Percentiles rank a stretch among this genome's conserved stretches.
These are phyloP conservation scores for Avena insularis DNA, from an alignment of 176 grass and related monocot species.

Conservation along the genomic window DNA sequence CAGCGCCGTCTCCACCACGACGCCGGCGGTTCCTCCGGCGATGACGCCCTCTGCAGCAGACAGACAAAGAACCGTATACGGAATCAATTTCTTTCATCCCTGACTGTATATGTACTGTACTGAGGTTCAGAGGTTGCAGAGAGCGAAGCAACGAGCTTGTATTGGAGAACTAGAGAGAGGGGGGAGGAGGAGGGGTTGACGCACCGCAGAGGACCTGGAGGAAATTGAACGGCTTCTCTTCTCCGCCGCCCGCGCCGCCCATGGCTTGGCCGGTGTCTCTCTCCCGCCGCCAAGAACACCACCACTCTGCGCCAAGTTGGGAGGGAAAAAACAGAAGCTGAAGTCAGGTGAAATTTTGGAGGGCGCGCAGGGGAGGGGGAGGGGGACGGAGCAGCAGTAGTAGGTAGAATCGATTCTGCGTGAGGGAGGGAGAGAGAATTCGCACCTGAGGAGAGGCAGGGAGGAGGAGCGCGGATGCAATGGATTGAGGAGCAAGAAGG, in stretches of 20 bases:
- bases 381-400: not conserved
- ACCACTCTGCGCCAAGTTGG: not conserved
- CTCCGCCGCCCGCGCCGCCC: conserved; percentile 27
- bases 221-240: conserved; percentile 60
- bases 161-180: not conserved
- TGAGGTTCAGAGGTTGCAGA: not conserved
- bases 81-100: not conserved
- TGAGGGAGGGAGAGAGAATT: not conserved
- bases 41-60: conserved; percentile 72
- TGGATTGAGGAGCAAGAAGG: conserved; percentile 9
- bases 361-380: not conserved
- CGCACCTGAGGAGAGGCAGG: not conserved
- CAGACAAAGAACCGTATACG: not conserved
- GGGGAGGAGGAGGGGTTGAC: not conserved
- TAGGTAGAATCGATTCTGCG: not conserved
- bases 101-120: not conserved
- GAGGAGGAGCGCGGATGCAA: not conserved
- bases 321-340: too few species aligned
- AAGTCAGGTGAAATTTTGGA: not conserved
- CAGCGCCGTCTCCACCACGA: conserved; percentile 82
- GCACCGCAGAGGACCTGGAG: conserved; percentile 52
- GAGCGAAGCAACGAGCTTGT: not conserved
- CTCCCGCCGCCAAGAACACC: not conserved
- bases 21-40: conserved; percentile 88
- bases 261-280: conserved; percentile 22